Percentiles rank a stretch among this genome's conserved stretches.
Evolutionary conservation across 2,329 filamentous ascomycete species (phyloP).

Genomic region (Cadophora luteo-olivacea): DNA sequence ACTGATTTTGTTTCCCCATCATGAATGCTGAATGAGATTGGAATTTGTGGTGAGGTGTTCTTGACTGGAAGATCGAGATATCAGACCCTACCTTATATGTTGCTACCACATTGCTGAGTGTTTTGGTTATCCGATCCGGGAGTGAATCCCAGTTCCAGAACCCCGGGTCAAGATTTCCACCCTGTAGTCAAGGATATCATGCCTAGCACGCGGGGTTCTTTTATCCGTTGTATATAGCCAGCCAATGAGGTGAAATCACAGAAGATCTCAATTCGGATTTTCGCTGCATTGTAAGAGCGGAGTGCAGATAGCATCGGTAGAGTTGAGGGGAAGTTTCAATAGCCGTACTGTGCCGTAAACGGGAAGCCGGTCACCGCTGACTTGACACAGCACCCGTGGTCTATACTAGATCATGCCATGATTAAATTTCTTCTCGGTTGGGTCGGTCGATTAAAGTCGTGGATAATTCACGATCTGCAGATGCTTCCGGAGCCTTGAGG

Average conservation of each 20-base stretch:
- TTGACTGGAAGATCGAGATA: not conserved
- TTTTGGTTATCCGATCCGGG: not conserved
- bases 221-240: not conserved
- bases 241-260: not conserved
- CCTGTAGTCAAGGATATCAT: not conserved
- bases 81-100: not conserved
- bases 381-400: not conserved
- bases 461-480: not conserved
- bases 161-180: not conserved
- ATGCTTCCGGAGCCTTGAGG: not conserved
- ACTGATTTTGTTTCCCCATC: slow-evolving; percentile 29
- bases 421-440: not conserved
- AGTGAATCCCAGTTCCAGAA: not conserved
- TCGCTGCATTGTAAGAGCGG: slow-evolving; percentile 1
- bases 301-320: not conserved
- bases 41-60: not conserved
- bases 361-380: not conserved
- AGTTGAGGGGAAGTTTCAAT: not conserved
- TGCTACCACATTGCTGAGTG: not conserved
- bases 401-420: not conserved
- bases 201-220: not conserved
- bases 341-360: not conserved
- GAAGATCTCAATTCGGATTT: not conserved
- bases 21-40: not conserved
- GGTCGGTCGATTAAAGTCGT: not conserved